Percentiles rank a stretch among this genome's conserved stretches.
phyloP scores from a whole-genome alignment of 2,329 filamentous ascomycete genomes.

The Ophiostoma quercus region DNA sequence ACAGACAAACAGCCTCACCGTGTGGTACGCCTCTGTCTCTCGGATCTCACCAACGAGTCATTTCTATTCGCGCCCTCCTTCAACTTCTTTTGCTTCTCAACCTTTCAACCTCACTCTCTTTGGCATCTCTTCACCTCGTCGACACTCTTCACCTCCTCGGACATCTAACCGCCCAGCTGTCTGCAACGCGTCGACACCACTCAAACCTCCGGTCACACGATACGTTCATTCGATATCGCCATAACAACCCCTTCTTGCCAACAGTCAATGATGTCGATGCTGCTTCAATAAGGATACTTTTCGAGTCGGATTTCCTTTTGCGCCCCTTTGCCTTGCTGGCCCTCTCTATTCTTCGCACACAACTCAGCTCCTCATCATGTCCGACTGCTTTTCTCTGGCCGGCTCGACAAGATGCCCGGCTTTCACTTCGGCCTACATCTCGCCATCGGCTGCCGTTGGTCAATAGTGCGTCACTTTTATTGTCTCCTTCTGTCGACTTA shows the following conservation, averaged over 20 bases:
- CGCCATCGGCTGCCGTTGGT: constrained; percentile 39
- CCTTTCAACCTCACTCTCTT: background rate
- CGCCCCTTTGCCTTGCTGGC: background rate
- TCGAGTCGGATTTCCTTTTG: background rate
- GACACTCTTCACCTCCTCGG: too few relatives aligned
- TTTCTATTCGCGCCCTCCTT: background rate
- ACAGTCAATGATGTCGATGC: constrained; percentile 2
- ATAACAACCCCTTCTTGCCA: background rate
- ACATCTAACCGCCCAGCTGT: background rate
- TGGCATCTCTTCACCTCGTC: background rate
- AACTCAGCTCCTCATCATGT: constrained; percentile 28
- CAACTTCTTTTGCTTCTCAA: background rate
- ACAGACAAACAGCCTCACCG: background rate
- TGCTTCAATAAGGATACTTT: constrained; percentile 5
- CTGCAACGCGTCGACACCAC: background rate
- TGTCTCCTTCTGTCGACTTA: background rate
- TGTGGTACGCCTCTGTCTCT: constrained; percentile 11
- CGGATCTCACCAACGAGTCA: background rate
- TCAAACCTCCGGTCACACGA: background rate
- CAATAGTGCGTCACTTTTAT: constrained; percentile 31
- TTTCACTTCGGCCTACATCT: constrained; percentile 65
- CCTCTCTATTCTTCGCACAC: background rate
- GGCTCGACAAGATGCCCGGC: constrained; percentile 67
- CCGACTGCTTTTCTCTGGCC: constrained; percentile 59
- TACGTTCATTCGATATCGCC: constrained; percentile 7